These are phyloP conservation scores for Herpotrichia juniperi DNA, from an alignment of 2,329 filamentous ascomycete genomes.

Conservation along the genomic window DNA sequence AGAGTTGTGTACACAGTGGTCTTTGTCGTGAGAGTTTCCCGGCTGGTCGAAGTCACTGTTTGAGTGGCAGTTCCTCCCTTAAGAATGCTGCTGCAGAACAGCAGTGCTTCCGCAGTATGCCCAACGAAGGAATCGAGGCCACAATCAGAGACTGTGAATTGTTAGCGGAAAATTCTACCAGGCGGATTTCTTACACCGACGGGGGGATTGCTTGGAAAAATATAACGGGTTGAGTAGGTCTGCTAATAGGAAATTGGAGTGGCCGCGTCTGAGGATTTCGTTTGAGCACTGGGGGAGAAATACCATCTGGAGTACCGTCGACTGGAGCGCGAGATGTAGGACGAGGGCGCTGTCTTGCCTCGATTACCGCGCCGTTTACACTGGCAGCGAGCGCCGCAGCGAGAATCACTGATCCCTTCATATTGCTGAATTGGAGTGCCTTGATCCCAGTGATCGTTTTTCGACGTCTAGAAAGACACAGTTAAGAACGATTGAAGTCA, in stretches of 20 bases:
- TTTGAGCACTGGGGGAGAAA: conserved; percentile 4
- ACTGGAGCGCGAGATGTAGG: conserved; percentile 8
- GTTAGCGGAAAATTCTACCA: conserved; percentile 7
- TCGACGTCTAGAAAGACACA: conserved; percentile 7
- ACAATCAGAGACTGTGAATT: conserved; percentile 24
- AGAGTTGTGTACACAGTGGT: conserved; percentile 30
- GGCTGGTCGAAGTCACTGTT: conserved; percentile 25
- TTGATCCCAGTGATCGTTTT: conserved; percentile 2
- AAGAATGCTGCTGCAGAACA: conserved; percentile 38
- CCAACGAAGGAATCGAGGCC: conserved; percentile 38
- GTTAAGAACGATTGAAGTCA: conserved; percentile 2
- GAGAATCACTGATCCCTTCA: conserved; percentile 30
- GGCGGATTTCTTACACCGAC: background rate
- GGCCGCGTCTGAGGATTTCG: conserved; percentile 6
- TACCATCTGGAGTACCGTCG: conserved; percentile 30
- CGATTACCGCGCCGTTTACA: conserved; percentile 24
- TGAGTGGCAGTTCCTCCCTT: conserved; percentile 31
- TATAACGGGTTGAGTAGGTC: conserved; percentile 5
- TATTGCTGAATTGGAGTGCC: conserved; percentile 14
- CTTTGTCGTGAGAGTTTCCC: conserved; percentile 27
- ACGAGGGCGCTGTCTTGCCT: conserved; percentile 24
- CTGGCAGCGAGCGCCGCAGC: conserved; percentile 29
- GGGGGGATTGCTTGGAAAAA: conserved; percentile 10
- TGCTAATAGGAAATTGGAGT: conserved; percentile 7
- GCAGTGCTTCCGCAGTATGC: conserved; percentile 34